Evolutionary conservation across 116 monocot species (phyloP).

Genomic region (Cymodocea nodosa): DNA sequence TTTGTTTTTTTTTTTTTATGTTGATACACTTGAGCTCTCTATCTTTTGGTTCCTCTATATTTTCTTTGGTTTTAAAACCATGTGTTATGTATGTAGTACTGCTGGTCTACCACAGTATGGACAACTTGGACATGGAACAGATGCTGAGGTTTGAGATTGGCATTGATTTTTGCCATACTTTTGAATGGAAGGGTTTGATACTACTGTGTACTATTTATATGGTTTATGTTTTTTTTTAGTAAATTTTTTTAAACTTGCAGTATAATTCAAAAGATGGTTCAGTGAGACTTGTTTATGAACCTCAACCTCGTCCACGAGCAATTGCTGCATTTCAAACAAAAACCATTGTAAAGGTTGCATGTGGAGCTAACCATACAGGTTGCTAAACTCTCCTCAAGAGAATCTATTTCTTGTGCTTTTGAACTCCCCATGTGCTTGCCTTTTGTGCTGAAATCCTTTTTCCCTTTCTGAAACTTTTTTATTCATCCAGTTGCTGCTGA

Average conservation of each 20-base stretch:
- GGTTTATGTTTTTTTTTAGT: not conserved
- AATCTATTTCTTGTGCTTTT: not conserved
- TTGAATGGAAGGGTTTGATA: too few relatives aligned
- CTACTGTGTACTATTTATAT: too few relatives aligned
- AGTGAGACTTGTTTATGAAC: slow-evolving; percentile 71
- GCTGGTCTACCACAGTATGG: slow-evolving; percentile 98
- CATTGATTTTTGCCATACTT: not conserved
- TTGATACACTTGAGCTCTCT: not conserved
- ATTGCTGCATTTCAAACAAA: slow-evolving; percentile 66
- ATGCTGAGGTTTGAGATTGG: slow-evolving; percentile 17
- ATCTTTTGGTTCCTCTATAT: not conserved
- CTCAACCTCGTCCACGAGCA: slow-evolving; percentile 84
- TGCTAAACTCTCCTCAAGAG: not conserved
- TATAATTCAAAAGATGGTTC: slow-evolving; percentile 88
- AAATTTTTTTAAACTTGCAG: slow-evolving; percentile 27
- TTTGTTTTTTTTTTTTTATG: not conserved
- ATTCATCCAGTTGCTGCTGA: slow-evolving; percentile 82
- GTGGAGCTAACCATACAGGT: slow-evolving; percentile 99
- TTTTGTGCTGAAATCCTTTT: slow-evolving; percentile 6
- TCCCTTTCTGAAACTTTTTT: slow-evolving; percentile 8
- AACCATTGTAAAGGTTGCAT: slow-evolving; percentile 87
- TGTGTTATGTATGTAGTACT: slow-evolving; percentile 29
- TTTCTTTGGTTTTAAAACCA: not conserved
- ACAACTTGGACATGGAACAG: slow-evolving; percentile 98
- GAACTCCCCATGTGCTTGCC: not conserved